These are phyloP conservation scores for Phytophthora tubulina DNA, from an alignment of 352 stramenopile species.

Conservation along the genomic window DNA sequence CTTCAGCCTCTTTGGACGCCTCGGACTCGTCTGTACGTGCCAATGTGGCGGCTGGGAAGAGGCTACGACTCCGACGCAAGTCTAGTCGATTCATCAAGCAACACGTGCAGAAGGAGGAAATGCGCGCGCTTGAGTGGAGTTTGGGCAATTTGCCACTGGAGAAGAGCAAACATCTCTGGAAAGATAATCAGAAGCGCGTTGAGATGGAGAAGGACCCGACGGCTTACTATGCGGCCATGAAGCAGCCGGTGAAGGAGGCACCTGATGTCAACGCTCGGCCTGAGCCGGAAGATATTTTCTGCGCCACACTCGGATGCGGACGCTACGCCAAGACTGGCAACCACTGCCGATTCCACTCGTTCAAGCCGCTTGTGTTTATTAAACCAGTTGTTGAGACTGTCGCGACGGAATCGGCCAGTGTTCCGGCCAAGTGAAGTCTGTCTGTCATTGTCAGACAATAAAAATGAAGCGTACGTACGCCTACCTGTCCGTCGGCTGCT, in stretches of 20 bases:
- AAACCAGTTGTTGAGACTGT: background rate
- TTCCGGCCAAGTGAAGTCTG: conserved; percentile 17
- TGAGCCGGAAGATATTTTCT: conserved; percentile 64
- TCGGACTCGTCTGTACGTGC: background rate
- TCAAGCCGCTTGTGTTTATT: conserved; percentile 36
- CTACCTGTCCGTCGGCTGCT: background rate
- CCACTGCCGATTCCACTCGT: conserved; percentile 71
- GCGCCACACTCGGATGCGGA: conserved; percentile 45
- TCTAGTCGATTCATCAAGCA: conserved; percentile 44
- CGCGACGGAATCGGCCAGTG: background rate
- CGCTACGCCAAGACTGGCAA: conserved; percentile 74
- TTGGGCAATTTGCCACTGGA: conserved; percentile 63
- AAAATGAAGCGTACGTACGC: background rate
- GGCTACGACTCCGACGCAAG: conserved; percentile 23
- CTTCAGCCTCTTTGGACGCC: background rate
- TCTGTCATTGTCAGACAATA: background rate
- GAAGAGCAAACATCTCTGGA: conserved; percentile 65
- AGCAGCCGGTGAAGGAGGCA: conserved; percentile 7
- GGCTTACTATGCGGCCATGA: background rate
- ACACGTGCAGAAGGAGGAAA: conserved; percentile 55
- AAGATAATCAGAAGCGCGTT: conserved; percentile 62
- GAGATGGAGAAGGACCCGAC: conserved; percentile 48
- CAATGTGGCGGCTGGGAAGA: conserved; percentile 1
- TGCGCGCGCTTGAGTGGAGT: conserved; percentile 70
- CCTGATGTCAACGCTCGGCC: conserved; percentile 31